A percentile compares a stretch with the other conserved stretches of the same genome.
Conservation (phyloP, 441 rosid genomes). For the Syzygium malaccense region DNA sequence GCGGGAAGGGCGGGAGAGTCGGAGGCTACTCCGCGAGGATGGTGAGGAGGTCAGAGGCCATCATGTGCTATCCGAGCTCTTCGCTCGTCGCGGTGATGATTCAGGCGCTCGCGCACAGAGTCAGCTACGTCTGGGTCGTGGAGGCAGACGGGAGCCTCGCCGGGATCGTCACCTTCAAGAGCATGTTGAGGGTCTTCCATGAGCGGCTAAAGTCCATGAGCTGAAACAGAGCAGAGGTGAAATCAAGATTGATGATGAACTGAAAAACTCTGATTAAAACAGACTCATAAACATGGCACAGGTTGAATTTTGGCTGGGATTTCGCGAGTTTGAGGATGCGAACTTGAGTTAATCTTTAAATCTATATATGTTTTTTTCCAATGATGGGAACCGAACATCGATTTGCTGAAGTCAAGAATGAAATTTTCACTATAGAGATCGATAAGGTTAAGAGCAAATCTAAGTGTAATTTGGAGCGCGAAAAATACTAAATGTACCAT, state of each 20-base stretch:
- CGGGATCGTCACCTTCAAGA: conserved; percentile 50
- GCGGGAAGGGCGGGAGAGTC: conserved; percentile 20
- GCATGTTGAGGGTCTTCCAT: conserved; percentile 46
- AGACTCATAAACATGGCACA: neutral
- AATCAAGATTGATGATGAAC: neutral
- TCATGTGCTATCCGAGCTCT: conserved; percentile 50
- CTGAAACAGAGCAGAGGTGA: neutral
- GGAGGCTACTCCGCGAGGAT: conserved; percentile 23
- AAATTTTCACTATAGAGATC: neutral
- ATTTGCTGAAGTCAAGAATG: neutral
- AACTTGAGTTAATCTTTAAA: neutral
- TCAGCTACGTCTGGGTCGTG: conserved; percentile 54
- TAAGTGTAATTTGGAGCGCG: neutral
- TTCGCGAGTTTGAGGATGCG: neutral
- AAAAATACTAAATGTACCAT: neutral
- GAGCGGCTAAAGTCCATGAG: conserved; percentile 26
- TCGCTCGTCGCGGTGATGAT: conserved; percentile 69
- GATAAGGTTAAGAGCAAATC: neutral
- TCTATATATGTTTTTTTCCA: neutral
- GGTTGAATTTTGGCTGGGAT: neutral
- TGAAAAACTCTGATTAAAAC: neutral
- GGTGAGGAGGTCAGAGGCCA: conserved; percentile 33
- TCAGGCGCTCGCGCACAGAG: conserved; percentile 60
- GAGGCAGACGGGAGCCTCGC: conserved; percentile 39
- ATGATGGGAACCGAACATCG: neutral